Base-by-base conservation (phyloP, 2,329 filamentous ascomycete genomes). In the Penicillium hordei region DNA sequence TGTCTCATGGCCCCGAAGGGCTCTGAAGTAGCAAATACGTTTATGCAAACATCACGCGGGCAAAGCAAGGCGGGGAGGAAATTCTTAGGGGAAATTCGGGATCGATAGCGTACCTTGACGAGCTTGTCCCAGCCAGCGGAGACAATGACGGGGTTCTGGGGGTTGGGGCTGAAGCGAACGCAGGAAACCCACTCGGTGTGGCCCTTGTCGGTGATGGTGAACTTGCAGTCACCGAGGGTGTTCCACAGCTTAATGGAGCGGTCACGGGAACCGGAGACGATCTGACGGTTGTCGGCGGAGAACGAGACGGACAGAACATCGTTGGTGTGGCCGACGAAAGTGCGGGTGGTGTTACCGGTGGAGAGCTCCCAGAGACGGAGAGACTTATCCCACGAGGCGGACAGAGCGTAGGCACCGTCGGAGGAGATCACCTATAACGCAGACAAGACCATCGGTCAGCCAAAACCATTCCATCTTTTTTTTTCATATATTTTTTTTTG, bases 11-110 rank as follows among this genome's bases (percentile, higher is more conserved):
- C 93, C 86, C 49, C 79, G 79, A 80, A 82, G 74, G 86, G 91
- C 92, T 99, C 94, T 97, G 93, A 97, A 99, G 94, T 97, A 97
- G 94, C 94, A 97, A 97, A 97, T 97, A 97, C 93, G 91, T 92
- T 83, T 76, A 86, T 89, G 87, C 86, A 89, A 89, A 85, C 93
- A 97, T 97, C 93, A 92, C 94, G 78, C 86, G 82, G 82, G 78
- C 49, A 57, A 19, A 57, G 50, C 55, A 57, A 39, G 44, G 49
- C 36, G 49, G 67, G 58, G 56, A 57, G 44, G 67, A 53, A 62
- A 54, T 49, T 50, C 60, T 57, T 53, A 55, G 55, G 27, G 23
- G 39, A 51, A 34, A 46, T 58, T 52, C 48, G 45, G 49, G 50
- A 60, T 50, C 49, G 49, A 56, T 49, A 63, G 86, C 93, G 75